Conservation (phyloP, 345 rosid genomes). For the Rhodamnia argentea region DNA sequence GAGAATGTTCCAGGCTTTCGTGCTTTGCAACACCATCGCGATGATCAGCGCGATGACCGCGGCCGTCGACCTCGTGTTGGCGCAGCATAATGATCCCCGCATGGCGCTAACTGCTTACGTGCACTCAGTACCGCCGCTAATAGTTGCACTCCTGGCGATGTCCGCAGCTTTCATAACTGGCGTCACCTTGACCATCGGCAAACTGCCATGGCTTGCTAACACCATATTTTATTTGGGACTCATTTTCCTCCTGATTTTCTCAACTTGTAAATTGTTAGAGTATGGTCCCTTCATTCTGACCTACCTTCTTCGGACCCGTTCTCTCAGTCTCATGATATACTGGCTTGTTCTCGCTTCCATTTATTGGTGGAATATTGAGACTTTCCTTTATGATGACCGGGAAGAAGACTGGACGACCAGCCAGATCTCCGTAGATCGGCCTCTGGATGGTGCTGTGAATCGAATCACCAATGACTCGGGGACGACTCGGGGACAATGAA, state of each 20-base stretch:
- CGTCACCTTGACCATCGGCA: neutral
- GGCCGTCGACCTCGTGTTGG: neutral
- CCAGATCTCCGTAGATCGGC: neutral
- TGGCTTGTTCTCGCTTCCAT: neutral
- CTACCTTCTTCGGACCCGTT: no score
- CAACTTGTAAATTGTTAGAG: neutral
- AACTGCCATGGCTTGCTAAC: neutral
- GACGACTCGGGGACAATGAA: no score
- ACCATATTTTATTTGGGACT: neutral
- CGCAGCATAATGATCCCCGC: rapidly evolving
- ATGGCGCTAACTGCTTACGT: rapidly evolving
- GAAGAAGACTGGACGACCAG: neutral
- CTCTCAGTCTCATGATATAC: no score
- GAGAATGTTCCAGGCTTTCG: neutral
- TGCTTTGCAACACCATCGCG: neutral
- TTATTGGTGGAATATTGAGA: rapidly evolving
- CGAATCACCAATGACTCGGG: neutral
- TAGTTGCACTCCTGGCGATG: neutral
- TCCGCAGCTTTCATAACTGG: neutral
- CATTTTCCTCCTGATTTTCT: neutral
- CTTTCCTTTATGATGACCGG: neutral
- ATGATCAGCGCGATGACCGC: neutral
- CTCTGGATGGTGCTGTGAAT: neutral
- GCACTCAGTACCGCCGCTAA: rapidly evolving
- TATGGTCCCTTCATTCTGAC: rapidly evolving